Conservation (phyloP, 2,329 filamentous ascomycete genomes). For the Orbilia blumenaviensis region DNA sequence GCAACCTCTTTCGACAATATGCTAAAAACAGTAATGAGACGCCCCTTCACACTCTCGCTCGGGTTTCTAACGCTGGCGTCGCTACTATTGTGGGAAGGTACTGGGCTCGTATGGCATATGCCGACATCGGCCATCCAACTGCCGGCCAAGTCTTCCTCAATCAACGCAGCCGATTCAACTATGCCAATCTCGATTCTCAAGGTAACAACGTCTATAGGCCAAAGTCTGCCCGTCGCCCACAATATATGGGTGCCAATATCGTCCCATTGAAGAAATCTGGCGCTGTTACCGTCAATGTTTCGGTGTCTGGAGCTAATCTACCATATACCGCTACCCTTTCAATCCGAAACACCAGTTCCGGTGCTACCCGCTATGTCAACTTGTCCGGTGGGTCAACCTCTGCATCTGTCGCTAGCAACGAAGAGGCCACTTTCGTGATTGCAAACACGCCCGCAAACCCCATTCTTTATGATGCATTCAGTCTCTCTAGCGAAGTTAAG, state of each 20-base stretch:
- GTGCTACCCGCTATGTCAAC: conserved; percentile 61
- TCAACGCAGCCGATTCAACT: conserved; percentile 61
- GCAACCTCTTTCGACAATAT: conserved; percentile 64
- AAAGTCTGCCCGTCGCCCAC: conserved; percentile 62
- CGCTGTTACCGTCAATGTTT: conserved; percentile 57
- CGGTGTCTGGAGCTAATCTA: conserved; percentile 59
- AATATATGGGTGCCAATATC: conserved; percentile 67
- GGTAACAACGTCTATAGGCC: conserved; percentile 62
- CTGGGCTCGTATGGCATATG: conserved; percentile 67
- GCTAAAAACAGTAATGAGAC: conserved; percentile 64
- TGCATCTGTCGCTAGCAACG: conserved; percentile 60
- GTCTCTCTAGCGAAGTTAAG: conserved; percentile 60
- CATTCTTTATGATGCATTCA: conserved; percentile 64
- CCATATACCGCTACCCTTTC: conserved; percentile 63
- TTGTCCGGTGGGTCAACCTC: conserved; percentile 60
- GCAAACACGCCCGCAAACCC: conserved; percentile 64
- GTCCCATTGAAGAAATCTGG: conserved; percentile 62
- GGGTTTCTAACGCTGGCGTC: conserved; percentile 60
- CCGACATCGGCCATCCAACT: conserved; percentile 64
- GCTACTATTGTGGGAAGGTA: conserved; percentile 64
- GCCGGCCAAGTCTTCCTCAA: conserved; percentile 61
- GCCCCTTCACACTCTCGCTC: conserved; percentile 64
- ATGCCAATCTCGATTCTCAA: conserved; percentile 62
- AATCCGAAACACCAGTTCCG: conserved; percentile 59
- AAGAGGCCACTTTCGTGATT: conserved; percentile 64